Evolutionary conservation across 192 early-diverging fungal genomes (phyloP).

Genomic region (Linnemannia hyalina): DNA sequence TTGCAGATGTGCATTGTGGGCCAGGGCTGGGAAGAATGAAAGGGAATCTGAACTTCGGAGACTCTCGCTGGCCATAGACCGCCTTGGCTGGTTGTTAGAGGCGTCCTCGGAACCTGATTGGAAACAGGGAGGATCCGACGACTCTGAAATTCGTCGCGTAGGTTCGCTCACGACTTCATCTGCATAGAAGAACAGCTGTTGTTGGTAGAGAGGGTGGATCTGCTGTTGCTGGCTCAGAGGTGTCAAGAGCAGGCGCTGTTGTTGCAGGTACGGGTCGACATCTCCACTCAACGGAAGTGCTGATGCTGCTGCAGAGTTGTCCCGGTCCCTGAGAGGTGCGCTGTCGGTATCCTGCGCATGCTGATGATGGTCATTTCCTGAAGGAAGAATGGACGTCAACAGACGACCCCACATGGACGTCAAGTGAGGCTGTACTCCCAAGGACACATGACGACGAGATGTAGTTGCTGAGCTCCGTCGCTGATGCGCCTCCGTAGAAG

Average conservation of each 20-base stretch:
- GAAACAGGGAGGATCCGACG: not conserved
- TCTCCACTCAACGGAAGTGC: not conserved
- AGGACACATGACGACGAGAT: slow-evolving; percentile 25
- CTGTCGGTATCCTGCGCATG: not conserved
- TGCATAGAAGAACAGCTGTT: slow-evolving; percentile 49
- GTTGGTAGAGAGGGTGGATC: slow-evolving; percentile 29
- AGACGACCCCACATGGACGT: slow-evolving; percentile 44
- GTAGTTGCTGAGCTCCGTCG: not conserved
- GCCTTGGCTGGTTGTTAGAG: no score
- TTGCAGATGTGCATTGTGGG: slow-evolving; percentile 25
- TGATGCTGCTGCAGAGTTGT: not conserved
- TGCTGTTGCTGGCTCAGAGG: slow-evolving; percentile 11
- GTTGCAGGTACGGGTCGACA: slow-evolving; percentile 15
- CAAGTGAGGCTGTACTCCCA: slow-evolving; percentile 8
- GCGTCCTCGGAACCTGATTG: not conserved
- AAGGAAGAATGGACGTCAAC: slow-evolving; percentile 34
- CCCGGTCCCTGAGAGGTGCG: not conserved
- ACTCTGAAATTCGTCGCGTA: not conserved
- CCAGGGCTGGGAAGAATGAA: slow-evolving; percentile 18
- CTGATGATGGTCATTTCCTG: slow-evolving; percentile 9
- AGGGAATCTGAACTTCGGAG: not conserved
- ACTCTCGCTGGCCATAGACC: not conserved
- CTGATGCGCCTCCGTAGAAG: not conserved
- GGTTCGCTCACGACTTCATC: slow-evolving; percentile 26
- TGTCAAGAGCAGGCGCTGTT: slow-evolving; percentile 28